Percentiles rank a stretch among this genome's conserved stretches.
Evolutionary conservation across 2,329 filamentous ascomycete species (phyloP).

Genomic region (Talaromyces funiculosus): DNA sequence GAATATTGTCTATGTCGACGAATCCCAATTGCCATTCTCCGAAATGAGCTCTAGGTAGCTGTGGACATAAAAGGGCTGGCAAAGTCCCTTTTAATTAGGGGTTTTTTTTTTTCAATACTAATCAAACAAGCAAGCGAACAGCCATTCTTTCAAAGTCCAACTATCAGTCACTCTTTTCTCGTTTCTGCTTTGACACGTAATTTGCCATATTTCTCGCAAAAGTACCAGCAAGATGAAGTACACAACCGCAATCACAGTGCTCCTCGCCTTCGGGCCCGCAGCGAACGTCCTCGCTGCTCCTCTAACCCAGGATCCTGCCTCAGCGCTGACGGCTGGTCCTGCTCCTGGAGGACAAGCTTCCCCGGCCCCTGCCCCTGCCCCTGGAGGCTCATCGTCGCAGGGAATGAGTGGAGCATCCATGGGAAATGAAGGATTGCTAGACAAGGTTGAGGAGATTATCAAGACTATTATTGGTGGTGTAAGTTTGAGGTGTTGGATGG

Average conservation of each 20-base stretch:
- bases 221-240: slow-evolving; percentile 9
- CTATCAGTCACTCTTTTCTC: slow-evolving; percentile 11
- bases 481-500: neutral
- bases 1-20: neutral
- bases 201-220: neutral
- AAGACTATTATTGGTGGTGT: slow-evolving; percentile 5
- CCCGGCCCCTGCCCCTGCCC: neutral
- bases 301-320: neutral
- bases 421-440: slow-evolving; percentile 9
- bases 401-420: neutral
- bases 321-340: neutral
- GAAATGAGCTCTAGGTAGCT: neutral
- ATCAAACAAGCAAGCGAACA: neutral
- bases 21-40: neutral
- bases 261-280: slow-evolving; percentile 12
- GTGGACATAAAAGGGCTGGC: slow-evolving; percentile 12
- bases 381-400: slow-evolving; percentile 1
- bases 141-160: slow-evolving; percentile 6
- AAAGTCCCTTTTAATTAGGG: neutral
- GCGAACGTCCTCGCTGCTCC: slow-evolving; percentile 10
- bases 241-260: slow-evolving; percentile 1
- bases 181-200: neutral
- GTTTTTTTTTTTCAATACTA: neutral
- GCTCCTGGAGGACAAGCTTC: neutral
- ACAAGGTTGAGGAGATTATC: slow-evolving; percentile 9